Evolutionary conservation across 2,329 filamentous ascomycete species (phyloP), one percentile per base, ranked within the genome.

Genomic region (Cladobotryum protrusum): DNA sequence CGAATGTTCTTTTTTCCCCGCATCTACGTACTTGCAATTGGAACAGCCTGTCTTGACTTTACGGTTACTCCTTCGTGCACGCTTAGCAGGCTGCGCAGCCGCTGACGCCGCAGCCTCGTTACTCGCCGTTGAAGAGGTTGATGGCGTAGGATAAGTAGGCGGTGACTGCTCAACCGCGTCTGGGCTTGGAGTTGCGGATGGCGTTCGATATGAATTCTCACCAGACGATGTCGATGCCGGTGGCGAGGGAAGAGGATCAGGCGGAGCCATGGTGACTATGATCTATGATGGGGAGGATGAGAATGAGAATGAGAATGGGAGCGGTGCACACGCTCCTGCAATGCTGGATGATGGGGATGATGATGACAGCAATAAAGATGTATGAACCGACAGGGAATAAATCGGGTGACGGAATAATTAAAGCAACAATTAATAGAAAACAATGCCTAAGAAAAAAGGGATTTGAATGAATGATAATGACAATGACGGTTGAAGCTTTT

Each of bases 31-130:
- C 82, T 85, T 85, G 82, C 82, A 86, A 63, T 80, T 83, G 58
- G 72, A 74, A 65, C 82, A 85, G 37, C 82, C 82, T 1, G 81
- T 85, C 68, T 83, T 84, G 55, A 83, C 81, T 62, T 85, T 84
- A 13, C 78, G 77, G 56, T 72, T 77, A 62, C 78, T 82, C 24
- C 70, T 75, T 48, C 78, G 71, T 13, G 68, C 69, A 47, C 76
- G 71, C 60, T 72, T 78, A 34, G 62, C 47, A 4, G 45, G 40
- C 32, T 45, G 36, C 5, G 50, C 19, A 24, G 32, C 46, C 17
- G 45, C 42, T 9, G 11, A 9, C 24, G 24, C 4, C 7, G 9
- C 34, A 15, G 18, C 44, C 6, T 15, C 24, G 15, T 24, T 14
- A 14, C 40, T 37, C 11, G 11, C 34, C 11, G 8, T 34, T 13